Base-by-base conservation (phyloP, 1,284 basidiomycete genomes). In the Rhizopogon hawkerae region DNA sequence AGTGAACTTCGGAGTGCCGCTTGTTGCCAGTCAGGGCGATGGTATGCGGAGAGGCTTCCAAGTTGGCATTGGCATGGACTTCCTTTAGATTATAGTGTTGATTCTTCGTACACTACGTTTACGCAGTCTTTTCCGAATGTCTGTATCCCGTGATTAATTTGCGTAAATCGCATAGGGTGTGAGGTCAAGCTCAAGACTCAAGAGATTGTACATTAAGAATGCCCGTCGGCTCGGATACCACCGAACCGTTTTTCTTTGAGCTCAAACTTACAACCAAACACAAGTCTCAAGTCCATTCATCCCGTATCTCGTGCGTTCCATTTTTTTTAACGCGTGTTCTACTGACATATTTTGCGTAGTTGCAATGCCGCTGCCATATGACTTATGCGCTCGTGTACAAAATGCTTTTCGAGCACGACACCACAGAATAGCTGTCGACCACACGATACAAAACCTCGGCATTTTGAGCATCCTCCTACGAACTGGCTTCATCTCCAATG, bases 31-130 rank as follows among this genome's bases (percentile, higher is more conserved):
- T 41, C 79, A 76, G 57, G 84, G 84, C 43, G 95, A 98, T 67
- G 81, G 84, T 1, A 64, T 75, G 43, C 75, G 86, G 49, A 83
- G 84, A 56, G 96, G 95, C 0, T 71, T 98, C 41, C 92, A 96
- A 63, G 79, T 97, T 21, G 95, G 96, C 2, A 81, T 98, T 53
- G 96, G 95, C 0, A 65, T 98, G 49, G 90, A 94, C 59, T 95
- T 88, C 62, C 59, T 89, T 61, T 88, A 71, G 21, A 23, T 23
- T 5, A 23, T 23, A 23, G 21, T 23, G 21, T 23, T 23, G 5
- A 5, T 23, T 23, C 21, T 23, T 5, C 21, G 21, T 31, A 31
- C 31, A 31, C 9, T 31, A 10, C 3, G 10, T 31, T 10, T 31
- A 31, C 2, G 24, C 24, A 8, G 26, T 26, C 26, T 26, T 26